Evolutionary conservation across 192 early-diverging fungal genomes (phyloP), one percentile per base, ranked within the genome.

Genomic region (Haplosporangium gracile): DNA sequence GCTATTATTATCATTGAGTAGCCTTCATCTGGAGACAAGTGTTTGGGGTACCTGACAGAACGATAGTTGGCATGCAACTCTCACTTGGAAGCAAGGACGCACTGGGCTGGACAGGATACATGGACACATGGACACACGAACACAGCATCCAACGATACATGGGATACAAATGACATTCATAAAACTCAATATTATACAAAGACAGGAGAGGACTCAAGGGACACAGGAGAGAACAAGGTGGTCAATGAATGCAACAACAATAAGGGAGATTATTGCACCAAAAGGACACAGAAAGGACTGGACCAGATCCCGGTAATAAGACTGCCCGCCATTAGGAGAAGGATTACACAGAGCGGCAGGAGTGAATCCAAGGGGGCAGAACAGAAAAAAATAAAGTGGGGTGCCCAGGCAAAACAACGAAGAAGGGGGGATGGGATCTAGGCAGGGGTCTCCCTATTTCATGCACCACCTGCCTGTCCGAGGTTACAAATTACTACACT

Each of bases 1-100:
- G n/a, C 60, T 65, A 65, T 65, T 15, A 65, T 65, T 65, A 65
- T 65, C 60, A 20, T 49, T 49, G 8, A 63, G 57, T 63, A 29
- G 57, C 53, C 4, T 22, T 53, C 18, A 2, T n/a, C n/a, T 60
- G 43, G 13, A 45, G 43, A 45, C 11, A 45, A 45, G 43, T 11
- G 57, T 60, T 60, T 10, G 57, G 26, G 26, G 60, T 65, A 15
- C 9, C 60, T 32, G n/a, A 13, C 29, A 65, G 60, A 9, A 2
- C 29, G 1, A 4, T 65, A 9, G 26, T 15, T 13, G 60, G 29
- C 22, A n/a, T 26, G 32, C 10, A 65, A 4, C 29, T 63, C 60
- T 65, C 32, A 29, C 3, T 16, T 15, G 9, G 9, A 65, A 29
- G 2, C 60, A 15, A 65, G 60, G 29, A 65, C 26, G 29, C 26